Evolutionary conservation across 129 eudicot species (phyloP).

Genomic region (Chrysanthemum seticuspe): DNA sequence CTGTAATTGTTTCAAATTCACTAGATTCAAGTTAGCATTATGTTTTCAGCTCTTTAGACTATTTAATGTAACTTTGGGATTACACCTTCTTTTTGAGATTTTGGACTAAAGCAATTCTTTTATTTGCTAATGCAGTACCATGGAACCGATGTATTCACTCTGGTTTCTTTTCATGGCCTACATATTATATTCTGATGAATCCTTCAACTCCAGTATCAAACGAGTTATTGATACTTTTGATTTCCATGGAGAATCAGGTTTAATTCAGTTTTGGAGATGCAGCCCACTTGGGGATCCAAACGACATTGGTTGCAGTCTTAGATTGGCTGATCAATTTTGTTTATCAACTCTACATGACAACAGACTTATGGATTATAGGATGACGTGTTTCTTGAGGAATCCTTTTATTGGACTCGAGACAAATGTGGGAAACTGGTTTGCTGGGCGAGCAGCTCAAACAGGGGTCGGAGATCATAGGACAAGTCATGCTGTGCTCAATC

Average conservation of each 20-base stretch:
- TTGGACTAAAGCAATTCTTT: no score
- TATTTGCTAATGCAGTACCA: no score
- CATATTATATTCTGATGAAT: no score
- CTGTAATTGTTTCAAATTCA: no score
- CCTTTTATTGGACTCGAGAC: background rate
- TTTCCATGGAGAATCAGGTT: background rate
- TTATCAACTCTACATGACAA: background rate
- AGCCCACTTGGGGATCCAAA: background rate
- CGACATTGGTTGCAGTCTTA: background rate
- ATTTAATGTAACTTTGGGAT: no score
- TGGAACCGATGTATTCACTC: no score
- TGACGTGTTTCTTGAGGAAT: background rate
- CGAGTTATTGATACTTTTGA: background rate
- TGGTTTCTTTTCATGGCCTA: no score
- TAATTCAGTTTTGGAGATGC: constrained; percentile 12
- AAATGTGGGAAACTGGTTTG: constrained; percentile 5
- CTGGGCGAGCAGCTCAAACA: constrained; percentile 14
- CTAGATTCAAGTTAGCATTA: no score
- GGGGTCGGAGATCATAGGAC: background rate
- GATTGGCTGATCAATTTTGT: background rate
- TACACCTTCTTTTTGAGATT: no score
- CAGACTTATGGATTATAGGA: background rate
- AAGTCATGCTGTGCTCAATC: no score
- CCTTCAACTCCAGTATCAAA: no score
- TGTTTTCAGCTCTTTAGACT: no score